These are phyloP conservation scores for Basipetospora chlamydospora DNA, from an alignment of 2,329 filamentous ascomycete species.

Conservation along the genomic window DNA sequence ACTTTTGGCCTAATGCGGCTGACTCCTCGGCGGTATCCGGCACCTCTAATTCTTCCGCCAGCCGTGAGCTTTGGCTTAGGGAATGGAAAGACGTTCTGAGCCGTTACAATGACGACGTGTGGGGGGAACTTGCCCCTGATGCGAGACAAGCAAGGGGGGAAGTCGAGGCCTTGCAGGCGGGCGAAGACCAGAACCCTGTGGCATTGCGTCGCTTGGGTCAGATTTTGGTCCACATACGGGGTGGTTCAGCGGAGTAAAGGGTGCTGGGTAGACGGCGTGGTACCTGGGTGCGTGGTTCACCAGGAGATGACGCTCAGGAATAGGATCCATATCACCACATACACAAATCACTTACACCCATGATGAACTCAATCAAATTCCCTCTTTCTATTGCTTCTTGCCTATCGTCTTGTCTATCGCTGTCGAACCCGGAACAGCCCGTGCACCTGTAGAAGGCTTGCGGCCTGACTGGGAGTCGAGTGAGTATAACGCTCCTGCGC, in stretches of 20 bases:
- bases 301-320: too few relatives aligned
- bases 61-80: constrained; percentile 31
- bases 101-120: constrained; percentile 50
- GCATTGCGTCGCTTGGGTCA: constrained; percentile 21
- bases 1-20: constrained; percentile 34
- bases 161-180: constrained; percentile 24
- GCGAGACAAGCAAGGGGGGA: constrained; percentile 42
- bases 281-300: too few relatives aligned
- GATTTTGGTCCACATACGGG: constrained; percentile 22
- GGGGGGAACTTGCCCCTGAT: constrained; percentile 46
- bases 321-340: too few relatives aligned
- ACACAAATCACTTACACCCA: not conserved
- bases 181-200: constrained; percentile 11
- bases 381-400: too few relatives aligned
- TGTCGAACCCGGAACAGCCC: too few relatives aligned
- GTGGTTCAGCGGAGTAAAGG: constrained; percentile 7
- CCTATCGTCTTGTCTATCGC: too few relatives aligned
- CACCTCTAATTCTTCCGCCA: constrained; percentile 13
- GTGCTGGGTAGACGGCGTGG: not conserved
- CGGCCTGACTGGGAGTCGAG: constrained; percentile 40
- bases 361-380: too few relatives aligned
- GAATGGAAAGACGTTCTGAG: constrained; percentile 43
- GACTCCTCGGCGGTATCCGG: constrained; percentile 19
- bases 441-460: too few relatives aligned
- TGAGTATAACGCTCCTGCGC: constrained; percentile 81